Evolutionary conservation across 2,329 filamentous ascomycete species (phyloP).

Genomic region (Pezicula radicicola): DNA sequence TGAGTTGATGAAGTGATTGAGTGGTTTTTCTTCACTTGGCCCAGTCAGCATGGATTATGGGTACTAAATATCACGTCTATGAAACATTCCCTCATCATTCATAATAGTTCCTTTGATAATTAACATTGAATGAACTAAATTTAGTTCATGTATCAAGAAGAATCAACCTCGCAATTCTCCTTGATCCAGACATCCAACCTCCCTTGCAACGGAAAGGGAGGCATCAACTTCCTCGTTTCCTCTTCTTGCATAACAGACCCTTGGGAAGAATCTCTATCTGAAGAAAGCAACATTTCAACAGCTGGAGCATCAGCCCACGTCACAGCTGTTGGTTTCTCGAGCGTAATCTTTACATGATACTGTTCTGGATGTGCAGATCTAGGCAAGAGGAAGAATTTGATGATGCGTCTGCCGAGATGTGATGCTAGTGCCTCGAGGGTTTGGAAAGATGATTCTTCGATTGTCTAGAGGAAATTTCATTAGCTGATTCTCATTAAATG

Average conservation of each 20-base stretch:
- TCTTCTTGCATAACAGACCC: constrained; percentile 2
- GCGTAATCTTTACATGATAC: constrained; percentile 47
- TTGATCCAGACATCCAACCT: constrained; percentile 23
- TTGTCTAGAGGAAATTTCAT: constrained; percentile 34
- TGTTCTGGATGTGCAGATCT: constrained; percentile 16
- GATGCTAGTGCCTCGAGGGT: constrained; percentile 60
- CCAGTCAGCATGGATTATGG: too few species aligned
- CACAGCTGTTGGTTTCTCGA: constrained; percentile 74
- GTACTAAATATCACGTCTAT: too few species aligned
- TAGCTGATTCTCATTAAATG: too few species aligned
- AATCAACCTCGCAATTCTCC: background rate
- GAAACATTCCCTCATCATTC: too few species aligned
- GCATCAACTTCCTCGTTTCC: constrained; percentile 2
- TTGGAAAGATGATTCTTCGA: constrained; percentile 55
- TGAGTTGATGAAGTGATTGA: too few species aligned
- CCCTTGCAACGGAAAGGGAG: constrained; percentile 20
- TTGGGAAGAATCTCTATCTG: background rate
- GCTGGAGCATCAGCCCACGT: constrained; percentile 68
- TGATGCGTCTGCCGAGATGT: constrained; percentile 43
- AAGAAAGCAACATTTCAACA: constrained; percentile 52
- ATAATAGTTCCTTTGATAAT: too few species aligned
- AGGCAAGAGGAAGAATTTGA: constrained; percentile 37
- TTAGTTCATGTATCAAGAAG: too few species aligned
- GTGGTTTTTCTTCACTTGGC: too few species aligned
- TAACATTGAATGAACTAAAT: too few species aligned